Evolutionary conservation across 768 basidiomycete genomes (phyloP).

Genomic region (Suillus spraguei): DNA sequence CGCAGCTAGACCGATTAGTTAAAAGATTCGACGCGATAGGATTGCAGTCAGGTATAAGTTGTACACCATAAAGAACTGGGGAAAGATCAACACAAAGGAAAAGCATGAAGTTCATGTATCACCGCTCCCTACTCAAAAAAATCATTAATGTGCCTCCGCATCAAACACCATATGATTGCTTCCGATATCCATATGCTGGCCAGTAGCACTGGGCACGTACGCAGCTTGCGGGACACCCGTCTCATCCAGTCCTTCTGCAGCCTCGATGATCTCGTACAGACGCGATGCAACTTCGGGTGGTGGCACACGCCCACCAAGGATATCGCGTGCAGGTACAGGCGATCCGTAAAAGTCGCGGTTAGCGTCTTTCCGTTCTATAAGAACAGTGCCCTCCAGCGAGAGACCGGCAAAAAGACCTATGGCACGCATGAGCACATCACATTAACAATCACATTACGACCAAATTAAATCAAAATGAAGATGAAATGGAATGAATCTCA

Average conservation of each 20-base stretch:
- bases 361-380: conserved; percentile 95
- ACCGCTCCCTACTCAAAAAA: background rate
- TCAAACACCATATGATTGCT: conserved; percentile 70
- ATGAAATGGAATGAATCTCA: conserved; percentile 34
- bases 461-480: background rate
- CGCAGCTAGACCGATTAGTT: background rate
- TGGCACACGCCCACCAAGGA: conserved; percentile 91
- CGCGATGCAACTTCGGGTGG: conserved; percentile 95
- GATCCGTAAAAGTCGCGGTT: conserved; percentile 98
- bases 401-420: conserved; percentile 92
- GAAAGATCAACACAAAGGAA: background rate
- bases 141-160: conserved; percentile 50
- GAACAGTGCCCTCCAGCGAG: conserved; percentile 90
- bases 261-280: conserved; percentile 96
- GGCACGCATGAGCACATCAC: conserved; percentile 3
- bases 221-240: conserved; percentile 72
- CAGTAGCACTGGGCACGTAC: conserved; percentile 71
- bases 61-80: background rate
- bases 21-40: background rate
- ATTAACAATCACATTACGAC: background rate
- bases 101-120: background rate
- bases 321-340: conserved; percentile 83
- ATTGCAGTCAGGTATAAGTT: conserved; percentile 8
- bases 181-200: conserved; percentile 56
- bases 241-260: conserved; percentile 93